These are phyloP conservation scores for Colletotrichum tropicale DNA, from an alignment of 2,329 filamentous ascomycete genomes.

Conservation along the genomic window DNA sequence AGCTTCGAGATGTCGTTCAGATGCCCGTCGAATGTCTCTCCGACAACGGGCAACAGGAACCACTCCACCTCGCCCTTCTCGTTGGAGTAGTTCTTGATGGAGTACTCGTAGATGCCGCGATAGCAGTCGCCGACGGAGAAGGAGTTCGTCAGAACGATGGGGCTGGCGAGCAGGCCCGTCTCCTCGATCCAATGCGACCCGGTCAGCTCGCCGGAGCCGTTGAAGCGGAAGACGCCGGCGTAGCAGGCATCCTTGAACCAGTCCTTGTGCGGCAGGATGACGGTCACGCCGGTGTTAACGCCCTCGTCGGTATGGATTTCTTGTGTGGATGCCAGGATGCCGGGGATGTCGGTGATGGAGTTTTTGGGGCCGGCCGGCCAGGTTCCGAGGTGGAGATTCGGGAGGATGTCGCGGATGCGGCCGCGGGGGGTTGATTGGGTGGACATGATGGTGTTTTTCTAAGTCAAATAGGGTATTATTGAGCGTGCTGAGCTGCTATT, in stretches of 20 bases:
- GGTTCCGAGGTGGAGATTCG: conserved; percentile 45
- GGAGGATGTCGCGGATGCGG: conserved; percentile 49
- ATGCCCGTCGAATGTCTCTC: conserved; percentile 68
- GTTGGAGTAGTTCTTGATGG: conserved; percentile 47
- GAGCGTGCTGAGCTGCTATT: neutral
- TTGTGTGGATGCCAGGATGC: conserved; percentile 50
- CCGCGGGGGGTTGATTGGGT: conserved; percentile 20
- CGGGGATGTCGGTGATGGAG: conserved; percentile 55
- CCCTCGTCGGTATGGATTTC: conserved; percentile 40
- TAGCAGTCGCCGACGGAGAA: conserved; percentile 63
- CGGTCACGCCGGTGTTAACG: conserved; percentile 55
- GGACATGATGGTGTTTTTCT: neutral
- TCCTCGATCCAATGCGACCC: conserved; percentile 67
- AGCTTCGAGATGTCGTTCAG: conserved; percentile 63
- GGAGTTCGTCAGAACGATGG: conserved; percentile 64
- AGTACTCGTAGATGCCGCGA: conserved; percentile 63
- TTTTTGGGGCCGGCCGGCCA: conserved; percentile 50
- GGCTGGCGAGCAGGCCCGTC: conserved; percentile 62
- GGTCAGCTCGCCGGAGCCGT: conserved; percentile 68
- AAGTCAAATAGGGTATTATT: neutral
- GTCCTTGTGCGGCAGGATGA: conserved; percentile 48
- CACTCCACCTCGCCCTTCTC: conserved; percentile 50
- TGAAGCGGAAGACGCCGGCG: conserved; percentile 64
- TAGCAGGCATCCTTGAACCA: conserved; percentile 51
- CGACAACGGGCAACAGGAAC: conserved; percentile 63